Evolutionary conservation across 768 basidiomycete species (phyloP).

Genomic region (Boletus eberwhitei): DNA sequence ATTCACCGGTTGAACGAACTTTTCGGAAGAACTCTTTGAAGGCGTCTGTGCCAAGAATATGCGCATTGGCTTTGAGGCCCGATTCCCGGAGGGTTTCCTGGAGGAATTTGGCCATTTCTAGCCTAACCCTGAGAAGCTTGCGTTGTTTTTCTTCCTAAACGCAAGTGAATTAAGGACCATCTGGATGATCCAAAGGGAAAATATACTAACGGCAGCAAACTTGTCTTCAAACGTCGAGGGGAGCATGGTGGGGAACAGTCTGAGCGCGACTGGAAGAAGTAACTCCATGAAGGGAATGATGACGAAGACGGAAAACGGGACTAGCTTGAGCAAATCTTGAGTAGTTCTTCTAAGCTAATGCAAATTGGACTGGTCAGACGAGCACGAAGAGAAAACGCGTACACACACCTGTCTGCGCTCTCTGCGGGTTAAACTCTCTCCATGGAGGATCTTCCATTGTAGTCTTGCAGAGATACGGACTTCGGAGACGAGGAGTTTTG

Average conservation of each 20-base stretch:
- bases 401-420: conserved; percentile 82
- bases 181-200: not conserved
- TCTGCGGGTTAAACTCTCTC: conserved; percentile 85
- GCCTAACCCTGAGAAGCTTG: conserved; percentile 87
- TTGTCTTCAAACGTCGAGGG: conserved; percentile 99
- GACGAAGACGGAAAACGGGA: conserved; percentile 93
- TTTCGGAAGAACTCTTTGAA: conserved; percentile 99
- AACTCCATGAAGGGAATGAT: conserved; percentile 99
- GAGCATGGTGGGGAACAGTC: conserved; percentile 98
- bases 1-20: conserved; percentile 93
- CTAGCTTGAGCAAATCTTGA: conserved; percentile 84
- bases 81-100: conserved; percentile 96
- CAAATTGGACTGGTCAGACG: not conserved
- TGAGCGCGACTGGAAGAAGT: conserved; percentile 90
- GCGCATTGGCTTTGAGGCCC: conserved; percentile 86
- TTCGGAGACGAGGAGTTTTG: conserved; percentile 91
- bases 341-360: conserved; percentile 87
- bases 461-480: conserved; percentile 85
- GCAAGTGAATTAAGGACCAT: not conserved
- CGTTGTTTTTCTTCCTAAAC: conserved; percentile 92
- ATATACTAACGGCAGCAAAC: conserved; percentile 71
- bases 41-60: conserved; percentile 90
- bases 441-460: conserved; percentile 90
- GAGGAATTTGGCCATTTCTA: conserved; percentile 99
- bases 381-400: not conserved